phyloP scores from a whole-genome alignment of 164 flowering plant species.

The Chloranthus sessilifolius region DNA sequence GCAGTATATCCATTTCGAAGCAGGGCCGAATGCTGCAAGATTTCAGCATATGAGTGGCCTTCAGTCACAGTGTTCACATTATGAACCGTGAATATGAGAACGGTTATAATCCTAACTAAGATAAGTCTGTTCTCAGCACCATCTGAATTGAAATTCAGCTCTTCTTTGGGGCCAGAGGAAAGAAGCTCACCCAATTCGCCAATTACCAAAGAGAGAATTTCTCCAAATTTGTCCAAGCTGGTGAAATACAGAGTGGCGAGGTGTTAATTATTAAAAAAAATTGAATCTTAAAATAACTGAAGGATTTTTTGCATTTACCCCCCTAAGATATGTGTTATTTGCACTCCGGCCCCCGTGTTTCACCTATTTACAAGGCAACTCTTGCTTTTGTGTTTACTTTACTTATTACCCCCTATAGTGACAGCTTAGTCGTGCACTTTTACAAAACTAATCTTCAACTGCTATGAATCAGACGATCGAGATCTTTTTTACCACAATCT shows the following conservation, averaged over 20 bases:
- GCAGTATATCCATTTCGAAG: slow-evolving; percentile 75
- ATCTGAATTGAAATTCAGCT: slow-evolving; percentile 58
- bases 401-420: too few species aligned
- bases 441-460: too few species aligned
- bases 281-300: too few species aligned
- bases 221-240: slow-evolving; percentile 79
- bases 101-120: slow-evolving; percentile 56
- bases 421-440: too few species aligned
- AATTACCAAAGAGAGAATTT: slow-evolving; percentile 48
- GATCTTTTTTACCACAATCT: too few species aligned
- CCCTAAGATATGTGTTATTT: too few species aligned
- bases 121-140: slow-evolving; percentile 52
- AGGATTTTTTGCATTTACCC: too few species aligned
- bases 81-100: slow-evolving; percentile 73
- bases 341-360: too few species aligned
- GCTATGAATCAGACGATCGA: too few species aligned
- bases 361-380: too few species aligned
- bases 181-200: slow-evolving; percentile 53
- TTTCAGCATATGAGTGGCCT: slow-evolving; percentile 79
- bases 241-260: slow-evolving; percentile 2
- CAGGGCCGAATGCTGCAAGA: slow-evolving; percentile 70
- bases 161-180: slow-evolving; percentile 61
- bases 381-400: too few species aligned
- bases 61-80: slow-evolving; percentile 59
- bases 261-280: background rate